A percentile compares a stretch with the other conserved stretches of the same genome.
Evolutionary conservation across 257 asterid genomes (phyloP).

Genomic region (Cynanchum wilfordii): DNA sequence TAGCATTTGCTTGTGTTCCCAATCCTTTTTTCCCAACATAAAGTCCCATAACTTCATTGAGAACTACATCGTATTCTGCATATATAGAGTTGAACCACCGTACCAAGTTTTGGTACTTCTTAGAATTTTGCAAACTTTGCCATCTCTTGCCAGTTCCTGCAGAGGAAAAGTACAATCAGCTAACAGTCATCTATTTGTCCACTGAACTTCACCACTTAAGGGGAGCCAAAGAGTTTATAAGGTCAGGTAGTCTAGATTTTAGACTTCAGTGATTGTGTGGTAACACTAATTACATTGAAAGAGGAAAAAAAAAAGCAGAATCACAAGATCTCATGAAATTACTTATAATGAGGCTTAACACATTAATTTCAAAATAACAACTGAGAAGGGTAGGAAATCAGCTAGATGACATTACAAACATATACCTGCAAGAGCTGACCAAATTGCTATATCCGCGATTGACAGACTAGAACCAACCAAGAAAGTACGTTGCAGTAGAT

Average conservation of each 20-base stretch:
- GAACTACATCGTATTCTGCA: constrained; percentile 47
- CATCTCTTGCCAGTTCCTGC: constrained; percentile 83
- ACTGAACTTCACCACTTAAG: neutral
- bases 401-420: neutral
- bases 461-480: constrained; percentile 64
- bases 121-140: constrained; percentile 84
- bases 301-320: no score
- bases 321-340: neutral
- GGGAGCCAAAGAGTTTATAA: neutral
- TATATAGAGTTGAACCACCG: constrained; percentile 86
- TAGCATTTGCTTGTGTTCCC: constrained; percentile 46
- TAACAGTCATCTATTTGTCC: neutral
- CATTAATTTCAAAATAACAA: neutral
- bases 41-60: constrained; percentile 46
- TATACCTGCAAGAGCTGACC: constrained; percentile 89
- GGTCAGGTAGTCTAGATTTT: neutral
- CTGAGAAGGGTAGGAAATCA: neutral
- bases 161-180: neutral
- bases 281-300: neutral
- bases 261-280: neutral
- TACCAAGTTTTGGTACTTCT: constrained; percentile 75
- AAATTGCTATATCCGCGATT: constrained; percentile 78
- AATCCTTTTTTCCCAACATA: constrained; percentile 59
- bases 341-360: neutral
- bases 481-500: constrained; percentile 55